Evolutionary conservation across 192 early-diverging fungal species (phyloP), one percentile per base, ranked within the genome.

Genomic region (Coemansia sp.): DNA sequence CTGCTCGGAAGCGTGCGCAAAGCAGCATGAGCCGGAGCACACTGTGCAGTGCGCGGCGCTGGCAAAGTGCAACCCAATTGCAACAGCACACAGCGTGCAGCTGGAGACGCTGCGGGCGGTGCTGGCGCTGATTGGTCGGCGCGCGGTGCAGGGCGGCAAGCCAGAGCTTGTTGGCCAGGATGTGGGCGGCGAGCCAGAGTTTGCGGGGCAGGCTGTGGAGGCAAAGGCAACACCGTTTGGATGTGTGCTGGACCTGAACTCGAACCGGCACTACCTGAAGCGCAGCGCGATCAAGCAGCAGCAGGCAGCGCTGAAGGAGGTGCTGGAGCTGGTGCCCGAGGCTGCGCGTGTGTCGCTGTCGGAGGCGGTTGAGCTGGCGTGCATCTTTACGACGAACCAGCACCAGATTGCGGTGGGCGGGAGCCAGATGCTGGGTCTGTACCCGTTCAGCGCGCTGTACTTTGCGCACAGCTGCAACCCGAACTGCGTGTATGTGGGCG

Each of bases 381-480:
- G 84, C 71, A 83, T 83, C 43, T 89, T 90, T 73, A 89, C 85
- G 65, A 77, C 83, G 11, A 88, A 90, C 77, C 66, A 83, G 45
- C 86, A 90, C 57, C 71, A 64, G n/a, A 66, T 89, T 11, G 55
- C 63, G 4, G 85, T 88, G 50, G 80, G 82, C 65, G 69, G 66
- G 23, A 85, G 86, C 50, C 84, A 86, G 39, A 81, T 83, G 3
- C 71, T 88, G 23, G 90, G 86, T 12, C 57, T 92, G 67, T 92
- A 86, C 57, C 91, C 91, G 19, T 67, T 90, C 62, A 84, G 76
- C n/a, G 78, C 87, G 13, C 83, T 90, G 66, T 87, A 88, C 72
- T 82, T 92, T 64, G 84, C 86, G 59, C 91, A 92, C 81, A 84
- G 83, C 41, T 92, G 91, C 78, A 78, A 65, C 35, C 91, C 91